Conservation (phyloP, 352 stramenopile species). For the Pythium aquatile region DNA sequence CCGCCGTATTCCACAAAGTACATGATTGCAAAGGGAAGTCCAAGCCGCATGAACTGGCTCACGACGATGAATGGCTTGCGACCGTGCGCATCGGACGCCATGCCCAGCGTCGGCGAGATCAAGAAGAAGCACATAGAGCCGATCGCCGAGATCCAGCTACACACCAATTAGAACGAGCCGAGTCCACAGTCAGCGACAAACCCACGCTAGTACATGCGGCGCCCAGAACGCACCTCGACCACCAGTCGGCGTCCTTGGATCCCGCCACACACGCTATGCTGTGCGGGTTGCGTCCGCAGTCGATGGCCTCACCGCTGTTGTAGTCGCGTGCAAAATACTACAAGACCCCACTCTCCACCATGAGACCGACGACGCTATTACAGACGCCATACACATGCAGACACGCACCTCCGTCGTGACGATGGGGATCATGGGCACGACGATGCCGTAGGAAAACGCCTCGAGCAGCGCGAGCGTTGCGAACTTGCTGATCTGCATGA, state of each 20-base stretch:
- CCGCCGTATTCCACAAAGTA: constrained; percentile 59
- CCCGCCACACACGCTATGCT: constrained; percentile 55
- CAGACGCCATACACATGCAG: not conserved
- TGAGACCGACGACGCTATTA: not conserved
- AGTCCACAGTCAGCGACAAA: not conserved
- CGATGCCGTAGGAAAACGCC: constrained; percentile 59
- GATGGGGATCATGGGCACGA: constrained; percentile 67
- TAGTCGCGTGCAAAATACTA: constrained; percentile 78
- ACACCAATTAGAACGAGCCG: not conserved
- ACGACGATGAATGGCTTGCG: constrained; percentile 79
- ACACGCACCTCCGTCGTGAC: constrained; percentile 57
- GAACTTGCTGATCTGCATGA: constrained; percentile 38
- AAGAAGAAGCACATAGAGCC: constrained; percentile 65
- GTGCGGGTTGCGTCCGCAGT: constrained; percentile 51
- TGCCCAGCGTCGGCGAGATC: constrained; percentile 69
- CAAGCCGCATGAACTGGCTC: constrained; percentile 57
- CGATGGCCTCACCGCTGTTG: constrained; percentile 42
- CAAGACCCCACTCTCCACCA: not conserved
- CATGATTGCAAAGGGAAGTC: constrained; percentile 65
- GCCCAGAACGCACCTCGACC: constrained; percentile 44
- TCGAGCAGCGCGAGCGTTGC: constrained; percentile 53
- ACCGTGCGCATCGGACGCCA: constrained; percentile 75
- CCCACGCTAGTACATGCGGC: not conserved
- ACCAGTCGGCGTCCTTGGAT: constrained; percentile 65
- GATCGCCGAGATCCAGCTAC: constrained; percentile 59